Conservation (phyloP, 2,329 filamentous ascomycete species). For the Claviceps capensis region DNA sequence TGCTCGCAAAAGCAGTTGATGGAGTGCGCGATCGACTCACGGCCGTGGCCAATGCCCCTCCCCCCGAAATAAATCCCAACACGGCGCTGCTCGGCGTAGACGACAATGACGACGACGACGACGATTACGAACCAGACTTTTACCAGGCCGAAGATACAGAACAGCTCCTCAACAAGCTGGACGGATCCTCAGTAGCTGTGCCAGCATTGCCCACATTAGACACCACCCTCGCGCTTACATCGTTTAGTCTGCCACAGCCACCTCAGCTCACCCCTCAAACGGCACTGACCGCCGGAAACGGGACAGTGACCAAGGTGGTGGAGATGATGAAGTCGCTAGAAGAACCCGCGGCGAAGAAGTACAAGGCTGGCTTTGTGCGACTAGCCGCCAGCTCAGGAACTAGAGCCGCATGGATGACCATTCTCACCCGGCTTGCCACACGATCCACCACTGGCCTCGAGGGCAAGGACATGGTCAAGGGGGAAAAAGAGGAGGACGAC, state of each 20-base stretch:
- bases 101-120: slow-evolving; percentile 80
- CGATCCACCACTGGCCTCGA: slow-evolving; percentile 61
- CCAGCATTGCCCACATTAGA: slow-evolving; percentile 16
- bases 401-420: slow-evolving; percentile 79
- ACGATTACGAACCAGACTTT: slow-evolving; percentile 82
- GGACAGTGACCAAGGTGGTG: slow-evolving; percentile 65
- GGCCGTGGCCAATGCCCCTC: slow-evolving; percentile 29
- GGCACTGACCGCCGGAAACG: slow-evolving; percentile 59
- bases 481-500: slow-evolving; percentile 45
- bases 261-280: slow-evolving; percentile 59
- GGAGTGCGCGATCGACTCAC: slow-evolving; percentile 39
- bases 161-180: slow-evolving; percentile 64
- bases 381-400: slow-evolving; percentile 76
- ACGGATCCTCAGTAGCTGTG: slow-evolving; percentile 46
- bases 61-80: slow-evolving; percentile 38
- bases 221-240: slow-evolving; percentile 49
- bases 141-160: slow-evolving; percentile 63
- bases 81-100: slow-evolving; percentile 51
- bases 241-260: slow-evolving; percentile 69
- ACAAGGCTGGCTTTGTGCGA: slow-evolving; percentile 64
- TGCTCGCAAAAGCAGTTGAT: slow-evolving; percentile 60
- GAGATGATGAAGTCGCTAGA: slow-evolving; percentile 62
- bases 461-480: slow-evolving; percentile 35
- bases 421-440: slow-evolving; percentile 75
- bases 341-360: slow-evolving; percentile 45